Evolutionary conservation across 257 asterid genomes (phyloP).

Genomic region (Schizonepeta tenuifolia): DNA sequence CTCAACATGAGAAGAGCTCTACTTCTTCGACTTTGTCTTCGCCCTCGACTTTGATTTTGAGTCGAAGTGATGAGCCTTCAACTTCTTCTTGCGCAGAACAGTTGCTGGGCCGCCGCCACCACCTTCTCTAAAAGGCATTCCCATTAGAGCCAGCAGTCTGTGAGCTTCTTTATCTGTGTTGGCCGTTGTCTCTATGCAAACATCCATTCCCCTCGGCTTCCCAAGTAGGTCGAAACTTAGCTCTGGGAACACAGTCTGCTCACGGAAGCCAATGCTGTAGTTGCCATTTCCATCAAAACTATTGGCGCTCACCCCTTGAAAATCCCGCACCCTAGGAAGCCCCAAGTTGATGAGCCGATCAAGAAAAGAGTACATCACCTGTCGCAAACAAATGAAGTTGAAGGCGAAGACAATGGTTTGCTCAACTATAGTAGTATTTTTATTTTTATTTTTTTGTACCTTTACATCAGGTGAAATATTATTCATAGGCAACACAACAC

Average conservation of each 20-base stretch:
- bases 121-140: constrained; percentile 92
- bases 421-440: neutral
- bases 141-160: constrained; percentile 82
- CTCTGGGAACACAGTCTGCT: constrained; percentile 97
- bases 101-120: constrained; percentile 29
- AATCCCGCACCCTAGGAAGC: constrained; percentile 91
- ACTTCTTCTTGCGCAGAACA: constrained; percentile 74
- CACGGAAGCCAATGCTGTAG: constrained; percentile 83
- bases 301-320: constrained; percentile 86
- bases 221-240: constrained; percentile 68
- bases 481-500: neutral
- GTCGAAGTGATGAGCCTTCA: constrained; percentile 88
- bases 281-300: constrained; percentile 97
- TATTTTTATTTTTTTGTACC: no score
- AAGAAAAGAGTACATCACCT: constrained; percentile 90
- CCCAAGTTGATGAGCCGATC: constrained; percentile 93
- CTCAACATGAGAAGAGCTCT: constrained; percentile 24
- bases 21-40: constrained; percentile 54
- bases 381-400: constrained; percentile 34
- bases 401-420: neutral
- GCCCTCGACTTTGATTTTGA: constrained; percentile 64
- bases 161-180: constrained; percentile 80
- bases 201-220: constrained; percentile 97
- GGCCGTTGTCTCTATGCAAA: constrained; percentile 89
- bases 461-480: constrained; percentile 10